Percentiles rank a stretch among this genome's conserved stretches.
phyloP scores from a whole-genome alignment of 306 rosid species.

The Vigna radiata region DNA sequence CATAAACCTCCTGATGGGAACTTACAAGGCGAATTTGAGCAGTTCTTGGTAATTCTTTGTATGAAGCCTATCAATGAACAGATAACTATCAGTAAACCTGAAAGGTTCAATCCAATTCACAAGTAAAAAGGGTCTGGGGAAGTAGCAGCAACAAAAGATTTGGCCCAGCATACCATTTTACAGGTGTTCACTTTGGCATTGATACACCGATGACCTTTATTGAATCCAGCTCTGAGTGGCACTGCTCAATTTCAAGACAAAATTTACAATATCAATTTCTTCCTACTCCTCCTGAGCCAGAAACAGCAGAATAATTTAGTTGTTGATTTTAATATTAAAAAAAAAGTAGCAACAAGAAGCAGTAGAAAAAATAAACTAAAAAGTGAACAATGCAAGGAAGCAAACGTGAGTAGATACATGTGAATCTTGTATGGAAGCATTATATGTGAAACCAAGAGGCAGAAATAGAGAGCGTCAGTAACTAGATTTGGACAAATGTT shows the following conservation, averaged over 20 bases:
- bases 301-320: slow-evolving; percentile 16
- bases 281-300: slow-evolving; percentile 41
- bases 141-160: slow-evolving; percentile 23
- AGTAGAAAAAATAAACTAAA: slow-evolving; percentile 1
- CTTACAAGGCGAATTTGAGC: slow-evolving; percentile 93
- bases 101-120: slow-evolving; percentile 14
- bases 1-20: slow-evolving; percentile 92
- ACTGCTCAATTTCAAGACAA: slow-evolving; percentile 35
- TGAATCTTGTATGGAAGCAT: slow-evolving; percentile 23
- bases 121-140: background rate
- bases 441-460: slow-evolving; percentile 14
- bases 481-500: slow-evolving; percentile 24
- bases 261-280: slow-evolving; percentile 35
- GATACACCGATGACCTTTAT: slow-evolving; percentile 10
- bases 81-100: slow-evolving; percentile 27
- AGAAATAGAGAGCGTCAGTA: slow-evolving; percentile 36
- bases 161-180: slow-evolving; percentile 44
- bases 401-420: slow-evolving; percentile 23
- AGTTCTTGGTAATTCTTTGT: slow-evolving; percentile 56
- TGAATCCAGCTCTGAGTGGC: slow-evolving; percentile 36
- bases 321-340: background rate
- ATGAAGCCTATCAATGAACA: slow-evolving; percentile 49
- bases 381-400: background rate
- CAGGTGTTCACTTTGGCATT: slow-evolving; percentile 27
- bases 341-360: background rate